phyloP scores from a whole-genome alignment of 306 rosid genomes.

The Trifolium fragiferum region DNA sequence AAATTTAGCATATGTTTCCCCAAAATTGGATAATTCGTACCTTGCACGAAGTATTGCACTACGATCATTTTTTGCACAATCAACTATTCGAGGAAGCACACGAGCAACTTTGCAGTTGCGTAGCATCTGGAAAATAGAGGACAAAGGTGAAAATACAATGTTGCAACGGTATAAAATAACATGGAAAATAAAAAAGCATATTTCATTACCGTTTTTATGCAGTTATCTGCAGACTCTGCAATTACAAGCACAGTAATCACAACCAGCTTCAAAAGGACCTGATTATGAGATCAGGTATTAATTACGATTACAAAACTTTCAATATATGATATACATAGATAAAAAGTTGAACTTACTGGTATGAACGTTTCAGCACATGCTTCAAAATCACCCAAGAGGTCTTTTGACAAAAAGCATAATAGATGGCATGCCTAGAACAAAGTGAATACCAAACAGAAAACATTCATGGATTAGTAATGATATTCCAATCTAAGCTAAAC shows the following conservation, averaged over 20 bases:
- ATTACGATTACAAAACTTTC: slow-evolving; percentile 42
- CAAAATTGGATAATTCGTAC: slow-evolving; percentile 49
- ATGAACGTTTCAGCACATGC: slow-evolving; percentile 86
- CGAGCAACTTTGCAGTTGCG: slow-evolving; percentile 95
- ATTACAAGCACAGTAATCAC: slow-evolving; percentile 99
- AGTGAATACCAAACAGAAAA: slow-evolving; percentile 33
- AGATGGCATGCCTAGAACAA: slow-evolving; percentile 88
- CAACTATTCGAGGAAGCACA: slow-evolving; percentile 86
- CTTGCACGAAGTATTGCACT: slow-evolving; percentile 93
- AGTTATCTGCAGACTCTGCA: slow-evolving; percentile 97
- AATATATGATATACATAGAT: slow-evolving; percentile 30
- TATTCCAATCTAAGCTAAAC: slow-evolving; percentile 25
- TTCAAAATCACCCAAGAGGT: slow-evolving; percentile 95
- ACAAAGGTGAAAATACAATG: slow-evolving; percentile 33
- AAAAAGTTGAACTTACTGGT: slow-evolving; percentile 74
- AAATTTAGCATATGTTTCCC: slow-evolving; percentile 6
- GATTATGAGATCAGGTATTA: slow-evolving; percentile 53
- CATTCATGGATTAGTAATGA: slow-evolving; percentile 1
- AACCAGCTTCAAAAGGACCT: slow-evolving; percentile 99
- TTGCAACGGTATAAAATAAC: slow-evolving; percentile 7
- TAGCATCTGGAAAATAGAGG: slow-evolving; percentile 69
- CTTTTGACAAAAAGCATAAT: slow-evolving; percentile 89
- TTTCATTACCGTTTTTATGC: slow-evolving; percentile 88
- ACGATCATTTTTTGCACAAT: slow-evolving; percentile 94
- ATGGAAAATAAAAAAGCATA: slow-evolving; percentile 23